phyloP scores from a whole-genome alignment of 2,329 filamentous ascomycete genomes.

The Fusarium foetens region DNA sequence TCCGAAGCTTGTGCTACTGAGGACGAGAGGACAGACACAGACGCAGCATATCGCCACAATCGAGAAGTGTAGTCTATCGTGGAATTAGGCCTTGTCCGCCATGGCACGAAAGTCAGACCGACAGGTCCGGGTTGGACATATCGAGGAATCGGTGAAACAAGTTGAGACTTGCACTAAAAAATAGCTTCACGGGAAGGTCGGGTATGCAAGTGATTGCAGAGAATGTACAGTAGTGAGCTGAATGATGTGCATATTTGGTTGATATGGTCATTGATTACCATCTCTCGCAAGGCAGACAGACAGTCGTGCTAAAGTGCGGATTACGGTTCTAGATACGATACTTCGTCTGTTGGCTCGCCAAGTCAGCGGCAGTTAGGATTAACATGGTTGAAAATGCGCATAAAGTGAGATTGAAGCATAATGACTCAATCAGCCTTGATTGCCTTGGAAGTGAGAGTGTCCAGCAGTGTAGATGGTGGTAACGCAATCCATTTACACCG shows the following conservation, averaged over 20 bases:
- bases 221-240: neutral
- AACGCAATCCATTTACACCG: neutral
- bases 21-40: constrained; percentile 7
- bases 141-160: constrained; percentile 12
- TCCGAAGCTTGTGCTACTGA: constrained; percentile 15
- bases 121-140: constrained; percentile 22
- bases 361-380: neutral
- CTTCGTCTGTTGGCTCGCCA: neutral
- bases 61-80: constrained; percentile 3
- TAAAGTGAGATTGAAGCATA: neutral
- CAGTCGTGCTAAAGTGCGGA: neutral
- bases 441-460: neutral
- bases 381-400: neutral
- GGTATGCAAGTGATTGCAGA: constrained; percentile 17
- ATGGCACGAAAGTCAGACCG: constrained; percentile 6
- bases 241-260: neutral
- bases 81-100: neutral
- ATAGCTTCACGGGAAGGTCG: constrained; percentile 8
- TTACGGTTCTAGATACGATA: neutral
- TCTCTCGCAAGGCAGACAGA: neutral
- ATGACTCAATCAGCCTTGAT: neutral
- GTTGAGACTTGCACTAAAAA: neutral
- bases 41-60: constrained; percentile 23
- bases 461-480: constrained; percentile 14
- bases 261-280: neutral